Evolutionary conservation across 169 alveolate species (phyloP).

Genomic region (Cyclospora cayetanensis): DNA sequence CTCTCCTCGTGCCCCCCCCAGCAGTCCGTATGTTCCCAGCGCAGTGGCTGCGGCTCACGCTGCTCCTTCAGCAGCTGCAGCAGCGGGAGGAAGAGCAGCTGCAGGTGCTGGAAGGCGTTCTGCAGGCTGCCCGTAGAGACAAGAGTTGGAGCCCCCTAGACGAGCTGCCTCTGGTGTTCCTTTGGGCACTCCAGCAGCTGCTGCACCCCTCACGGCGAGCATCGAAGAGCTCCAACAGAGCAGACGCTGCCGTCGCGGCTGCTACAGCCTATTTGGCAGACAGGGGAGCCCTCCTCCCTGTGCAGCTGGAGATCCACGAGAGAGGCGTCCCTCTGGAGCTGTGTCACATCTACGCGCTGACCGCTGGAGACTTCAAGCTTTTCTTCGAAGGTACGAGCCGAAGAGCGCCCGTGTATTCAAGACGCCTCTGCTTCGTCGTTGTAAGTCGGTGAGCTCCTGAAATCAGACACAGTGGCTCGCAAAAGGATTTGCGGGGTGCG

Average conservation of each 20-base stretch:
- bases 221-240: not conserved
- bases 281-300: conserved; percentile 11
- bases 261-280: not conserved
- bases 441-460: not conserved
- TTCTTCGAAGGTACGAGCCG: not conserved
- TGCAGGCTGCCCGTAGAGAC: not conserved
- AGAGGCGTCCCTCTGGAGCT: conserved; percentile 27
- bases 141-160: not conserved
- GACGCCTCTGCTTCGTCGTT: not conserved
- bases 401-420: not conserved
- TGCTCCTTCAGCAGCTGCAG: not conserved
- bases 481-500: not conserved
- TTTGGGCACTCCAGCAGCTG: too few species aligned
- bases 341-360: not conserved
- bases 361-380: not conserved
- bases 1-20: not conserved
- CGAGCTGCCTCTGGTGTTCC: not conserved
- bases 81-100: conserved; percentile 4
- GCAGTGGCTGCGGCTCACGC: conserved; percentile 18
- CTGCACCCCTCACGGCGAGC: not conserved
- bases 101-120: not conserved
- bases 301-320: conserved; percentile 1
- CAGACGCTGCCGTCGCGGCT: not conserved
- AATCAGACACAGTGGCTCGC: not conserved
- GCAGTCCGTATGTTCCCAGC: not conserved